Evolutionary conservation across 176 grass and related monocot genomes (phyloP).

Genomic region (Oryza brachyantha): DNA sequence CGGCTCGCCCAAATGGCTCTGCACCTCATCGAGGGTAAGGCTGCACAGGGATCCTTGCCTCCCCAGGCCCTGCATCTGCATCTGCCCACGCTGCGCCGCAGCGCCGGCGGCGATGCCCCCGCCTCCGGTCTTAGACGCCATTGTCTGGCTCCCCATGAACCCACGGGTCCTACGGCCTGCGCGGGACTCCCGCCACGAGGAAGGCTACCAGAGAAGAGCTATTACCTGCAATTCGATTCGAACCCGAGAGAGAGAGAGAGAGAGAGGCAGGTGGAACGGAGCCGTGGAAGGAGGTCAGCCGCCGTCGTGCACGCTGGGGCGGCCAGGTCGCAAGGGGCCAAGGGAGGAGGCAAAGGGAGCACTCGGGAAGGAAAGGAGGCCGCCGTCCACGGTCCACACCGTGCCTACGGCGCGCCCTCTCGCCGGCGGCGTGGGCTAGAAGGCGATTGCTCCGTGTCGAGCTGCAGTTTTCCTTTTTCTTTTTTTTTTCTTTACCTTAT

Average conservation of each 20-base stretch:
- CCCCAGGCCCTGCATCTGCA: slow-evolving; percentile 56
- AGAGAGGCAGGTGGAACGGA: not conserved
- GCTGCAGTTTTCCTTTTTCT: not conserved
- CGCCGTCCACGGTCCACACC: too few species aligned
- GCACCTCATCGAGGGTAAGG: slow-evolving; percentile 86
- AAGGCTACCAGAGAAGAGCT: too few species aligned
- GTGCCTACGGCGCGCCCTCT: not conserved
- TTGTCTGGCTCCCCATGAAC: slow-evolving; percentile 72
- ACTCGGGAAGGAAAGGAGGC: too few species aligned
- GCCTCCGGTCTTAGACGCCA: slow-evolving; percentile 42
- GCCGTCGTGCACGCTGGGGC: too few species aligned
- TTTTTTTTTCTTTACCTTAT: not conserved
- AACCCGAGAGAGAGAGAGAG: too few species aligned
- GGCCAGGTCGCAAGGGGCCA: too few species aligned
- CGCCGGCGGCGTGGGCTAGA: not conserved
- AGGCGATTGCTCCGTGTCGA: not conserved
- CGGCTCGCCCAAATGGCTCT: slow-evolving; percentile 77
- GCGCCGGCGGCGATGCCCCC: not conserved
- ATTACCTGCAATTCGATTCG: not conserved
- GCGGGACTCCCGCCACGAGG: not conserved
- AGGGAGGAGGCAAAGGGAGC: too few species aligned
- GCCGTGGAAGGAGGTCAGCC: too few species aligned
- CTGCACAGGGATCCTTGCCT: slow-evolving; percentile 84
- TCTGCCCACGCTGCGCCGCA: slow-evolving; percentile 25
- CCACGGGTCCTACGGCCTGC: not conserved